Evolutionary conservation across 208 protist species (phyloP), one percentile per base, ranked within the genome.

Genomic region (Leishmania amazonensis): DNA sequence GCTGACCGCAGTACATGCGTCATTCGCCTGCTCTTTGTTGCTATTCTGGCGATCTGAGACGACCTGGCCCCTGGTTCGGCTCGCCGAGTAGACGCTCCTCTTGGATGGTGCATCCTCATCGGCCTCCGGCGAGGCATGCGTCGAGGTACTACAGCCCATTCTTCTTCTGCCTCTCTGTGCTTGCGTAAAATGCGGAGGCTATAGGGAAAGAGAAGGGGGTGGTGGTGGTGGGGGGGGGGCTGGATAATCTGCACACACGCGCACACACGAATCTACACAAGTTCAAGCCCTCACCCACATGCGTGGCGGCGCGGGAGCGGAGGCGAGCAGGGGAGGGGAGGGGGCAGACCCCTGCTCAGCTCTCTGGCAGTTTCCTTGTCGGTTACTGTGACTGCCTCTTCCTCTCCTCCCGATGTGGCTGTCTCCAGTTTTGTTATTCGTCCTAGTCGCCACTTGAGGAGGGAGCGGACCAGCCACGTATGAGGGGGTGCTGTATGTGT

Each of bases 101-200:
- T 62, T 57, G 6, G 5, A 47, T 47, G 0, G 47, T 53, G 35
- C 35, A 8, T n/a, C 38, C 15, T 77, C 31, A 53, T 40, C 53
- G 31, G n/a, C 28, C 28, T 31, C 53, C 57, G 3, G 35, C 15
- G 75, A 31, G 19, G 53, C 24, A 9, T 78, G 21, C 8, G 40
- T 47, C 38, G 75, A 78, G 40, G 40, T 40, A 5, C 57, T 45
- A n/a, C 75, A 78, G 21, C 75, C 75, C 75, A 78, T 78, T 62
- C 49, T 62, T 47, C 19, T 31, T 76, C 15, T 2, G 40, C 47
- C 38, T 28, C 31, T 62, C 73, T 28, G 5, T 38, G 21, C 40
- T 74, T 13, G 24, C 42, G 42, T 74, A n/a, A 21, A 35, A 31
- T 19, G 28, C 70, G 47, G 28, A 51, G 45, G 11, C 45, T 54